A percentile compares a stretch with the other conserved stretches of the same genome.
Conservation (phyloP, 305 asterid species). For the Lippia alba region DNA sequence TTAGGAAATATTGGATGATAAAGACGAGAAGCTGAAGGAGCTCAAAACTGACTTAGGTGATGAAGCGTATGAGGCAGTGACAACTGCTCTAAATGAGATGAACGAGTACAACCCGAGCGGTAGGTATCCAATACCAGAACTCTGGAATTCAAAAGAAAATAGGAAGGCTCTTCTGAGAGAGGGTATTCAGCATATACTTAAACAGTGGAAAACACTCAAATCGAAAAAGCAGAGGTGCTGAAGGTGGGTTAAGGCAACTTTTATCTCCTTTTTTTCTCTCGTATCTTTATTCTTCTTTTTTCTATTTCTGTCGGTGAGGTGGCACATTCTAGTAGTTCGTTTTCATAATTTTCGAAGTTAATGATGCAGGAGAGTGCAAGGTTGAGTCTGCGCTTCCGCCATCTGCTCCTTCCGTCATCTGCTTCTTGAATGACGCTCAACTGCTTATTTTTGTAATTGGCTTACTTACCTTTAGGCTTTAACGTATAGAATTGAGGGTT, state of each 20-base stretch:
- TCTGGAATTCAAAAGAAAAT: slow-evolving; percentile 60
- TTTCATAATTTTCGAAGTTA: background rate
- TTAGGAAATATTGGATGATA: slow-evolving; percentile 65
- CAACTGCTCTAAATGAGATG: slow-evolving; percentile 65
- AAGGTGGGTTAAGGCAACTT: slow-evolving; percentile 20
- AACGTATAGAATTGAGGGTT: too few relatives aligned
- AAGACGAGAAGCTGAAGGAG: slow-evolving; percentile 62
- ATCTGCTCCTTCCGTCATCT: slow-evolving; percentile 14
- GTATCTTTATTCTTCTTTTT: too few relatives aligned
- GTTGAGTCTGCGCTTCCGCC: background rate
- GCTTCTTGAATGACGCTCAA: too few relatives aligned
- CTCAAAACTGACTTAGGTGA: slow-evolving; percentile 57
- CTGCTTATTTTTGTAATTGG: too few relatives aligned
- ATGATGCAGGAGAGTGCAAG: slow-evolving; percentile 27
- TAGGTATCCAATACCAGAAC: slow-evolving; percentile 65
- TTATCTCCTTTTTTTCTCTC: background rate
- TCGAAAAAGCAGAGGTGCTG: slow-evolving; percentile 41
- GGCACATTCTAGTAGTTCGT: background rate
- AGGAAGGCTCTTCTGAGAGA: slow-evolving; percentile 58
- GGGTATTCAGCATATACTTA: slow-evolving; percentile 47
- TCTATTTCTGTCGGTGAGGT: background rate
- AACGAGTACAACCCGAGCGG: slow-evolving; percentile 82
- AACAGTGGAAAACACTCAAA: slow-evolving; percentile 53
- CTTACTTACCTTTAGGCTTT: too few relatives aligned
- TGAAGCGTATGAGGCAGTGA: slow-evolving; percentile 57